Conservation (phyloP, 2,329 filamentous ascomycete species). For the Neocatenulostroma microsporum region DNA sequence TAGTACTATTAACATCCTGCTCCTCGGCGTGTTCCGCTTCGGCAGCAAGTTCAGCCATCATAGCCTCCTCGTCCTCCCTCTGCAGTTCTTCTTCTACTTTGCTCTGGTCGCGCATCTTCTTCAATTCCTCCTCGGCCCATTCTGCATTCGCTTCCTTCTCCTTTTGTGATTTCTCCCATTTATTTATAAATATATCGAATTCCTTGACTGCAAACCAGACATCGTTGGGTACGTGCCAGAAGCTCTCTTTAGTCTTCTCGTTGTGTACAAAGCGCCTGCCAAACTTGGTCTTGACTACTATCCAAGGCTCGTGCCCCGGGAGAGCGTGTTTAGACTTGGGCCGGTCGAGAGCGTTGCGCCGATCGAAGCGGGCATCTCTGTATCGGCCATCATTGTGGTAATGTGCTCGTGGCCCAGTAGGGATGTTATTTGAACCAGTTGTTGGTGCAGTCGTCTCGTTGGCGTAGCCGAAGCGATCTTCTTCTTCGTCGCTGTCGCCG, state of each 20-base stretch:
- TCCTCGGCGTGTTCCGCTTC: slow-evolving; percentile 28
- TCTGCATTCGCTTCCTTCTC: slow-evolving; percentile 32
- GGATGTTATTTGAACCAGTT: slow-evolving; percentile 3
- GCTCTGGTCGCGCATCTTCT: slow-evolving; percentile 19
- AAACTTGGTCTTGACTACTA: slow-evolving; percentile 87
- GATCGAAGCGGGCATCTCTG: slow-evolving; percentile 15
- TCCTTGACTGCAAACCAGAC: slow-evolving; percentile 66
- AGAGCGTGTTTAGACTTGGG: slow-evolving; percentile 74
- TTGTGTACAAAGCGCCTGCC: slow-evolving; percentile 89
- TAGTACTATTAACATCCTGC: slow-evolving; percentile 59
- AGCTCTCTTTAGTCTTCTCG: slow-evolving; percentile 73
- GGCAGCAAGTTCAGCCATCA: slow-evolving; percentile 26
- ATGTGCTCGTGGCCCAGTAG: slow-evolving; percentile 8
- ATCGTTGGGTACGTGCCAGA: slow-evolving; percentile 89
- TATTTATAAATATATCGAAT: too few species aligned
- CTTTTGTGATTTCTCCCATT: slow-evolving; percentile 62
- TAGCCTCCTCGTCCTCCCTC: slow-evolving; percentile 28
- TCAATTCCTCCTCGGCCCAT: slow-evolving; percentile 27
- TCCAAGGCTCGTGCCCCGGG: slow-evolving; percentile 76
- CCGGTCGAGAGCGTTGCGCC: slow-evolving; percentile 52
- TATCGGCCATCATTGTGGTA: slow-evolving; percentile 1
- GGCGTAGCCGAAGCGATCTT: slow-evolving; percentile 10
- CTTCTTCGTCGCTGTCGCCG: slow-evolving; percentile 14
- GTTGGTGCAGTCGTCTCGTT: slow-evolving; percentile 2
- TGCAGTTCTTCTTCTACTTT: slow-evolving; percentile 20